Evolutionary conservation across 352 stramenopile species (phyloP).

Genomic region (Globisporangium ultimum): DNA sequence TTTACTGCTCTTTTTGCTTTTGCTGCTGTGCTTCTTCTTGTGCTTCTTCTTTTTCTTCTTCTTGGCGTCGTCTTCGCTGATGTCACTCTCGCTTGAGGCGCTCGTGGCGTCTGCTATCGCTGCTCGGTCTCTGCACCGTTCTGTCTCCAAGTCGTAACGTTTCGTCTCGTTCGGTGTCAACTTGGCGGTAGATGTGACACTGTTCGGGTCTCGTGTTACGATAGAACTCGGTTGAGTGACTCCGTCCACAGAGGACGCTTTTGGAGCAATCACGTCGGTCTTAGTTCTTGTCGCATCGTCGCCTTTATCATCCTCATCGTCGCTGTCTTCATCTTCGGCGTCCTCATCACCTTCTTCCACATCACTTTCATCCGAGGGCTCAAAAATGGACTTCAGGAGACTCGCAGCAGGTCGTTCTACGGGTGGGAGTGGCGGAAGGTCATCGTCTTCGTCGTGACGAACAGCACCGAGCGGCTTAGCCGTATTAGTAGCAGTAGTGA

Average conservation of each 20-base stretch:
- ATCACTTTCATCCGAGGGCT: conserved; percentile 62
- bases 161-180: conserved; percentile 5
- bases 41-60: conserved; percentile 11
- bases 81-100: not conserved
- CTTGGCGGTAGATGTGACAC: not conserved
- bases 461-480: not conserved
- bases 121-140: conserved; percentile 4
- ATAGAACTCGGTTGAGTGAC: too few relatives aligned
- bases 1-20: too few relatives aligned
- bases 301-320: conserved; percentile 19
- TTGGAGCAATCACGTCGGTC: not conserved
- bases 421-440: conserved; percentile 35
- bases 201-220: conserved; percentile 1
- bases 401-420: conserved; percentile 38
- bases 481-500: not conserved
- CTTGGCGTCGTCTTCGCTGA: conserved; percentile 1
- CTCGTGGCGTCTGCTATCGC: not conserved
- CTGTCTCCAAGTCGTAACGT: not conserved
- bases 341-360: conserved; percentile 36
- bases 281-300: conserved; percentile 4
- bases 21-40: conserved; percentile 13
- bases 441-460: conserved; percentile 9
- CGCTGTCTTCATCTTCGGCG: conserved; percentile 20
- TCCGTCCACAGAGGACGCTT: not conserved
- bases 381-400: conserved; percentile 82